These are phyloP conservation scores for Lepidium sativum DNA, from an alignment of 345 rosid species.

Conservation along the genomic window DNA sequence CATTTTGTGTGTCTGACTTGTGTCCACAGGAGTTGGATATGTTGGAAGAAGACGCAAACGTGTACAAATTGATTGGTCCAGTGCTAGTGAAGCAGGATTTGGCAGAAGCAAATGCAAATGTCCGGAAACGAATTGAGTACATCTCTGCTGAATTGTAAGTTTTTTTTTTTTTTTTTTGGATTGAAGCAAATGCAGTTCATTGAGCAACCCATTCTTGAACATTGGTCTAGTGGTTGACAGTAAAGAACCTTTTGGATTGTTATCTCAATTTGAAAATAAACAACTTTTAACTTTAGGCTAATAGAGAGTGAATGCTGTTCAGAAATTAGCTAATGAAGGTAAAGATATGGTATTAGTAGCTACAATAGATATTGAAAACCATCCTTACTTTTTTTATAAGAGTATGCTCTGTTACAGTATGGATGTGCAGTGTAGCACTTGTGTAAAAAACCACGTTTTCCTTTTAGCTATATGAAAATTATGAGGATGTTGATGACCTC, in stretches of 20 bases:
- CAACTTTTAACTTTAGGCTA: background rate
- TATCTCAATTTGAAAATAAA: background rate
- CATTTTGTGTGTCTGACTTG: background rate
- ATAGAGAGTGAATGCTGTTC: background rate
- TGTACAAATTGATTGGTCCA: constrained; percentile 90
- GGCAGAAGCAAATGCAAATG: constrained; percentile 95
- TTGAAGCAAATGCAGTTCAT: background rate
- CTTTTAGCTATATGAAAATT: too few relatives aligned
- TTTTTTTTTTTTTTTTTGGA: background rate
- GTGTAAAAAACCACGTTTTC: too few relatives aligned
- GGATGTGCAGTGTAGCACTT: background rate
- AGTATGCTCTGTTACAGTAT: background rate
- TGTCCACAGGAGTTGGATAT: constrained; percentile 72
- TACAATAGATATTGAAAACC: background rate
- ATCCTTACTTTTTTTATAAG: background rate
- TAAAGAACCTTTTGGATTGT: background rate
- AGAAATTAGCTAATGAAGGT: background rate
- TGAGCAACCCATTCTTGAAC: background rate
- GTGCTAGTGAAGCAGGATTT: constrained; percentile 95
- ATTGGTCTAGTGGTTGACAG: background rate
- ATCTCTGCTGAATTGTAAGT: constrained; percentile 84
- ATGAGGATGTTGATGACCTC: constrained; percentile 1
- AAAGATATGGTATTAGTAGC: background rate
- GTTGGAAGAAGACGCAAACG: constrained; percentile 81
- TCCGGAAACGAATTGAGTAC: constrained; percentile 88